Base-by-base conservation (phyloP, 2,329 filamentous ascomycete species). In the Colletotrichum abscissum region DNA sequence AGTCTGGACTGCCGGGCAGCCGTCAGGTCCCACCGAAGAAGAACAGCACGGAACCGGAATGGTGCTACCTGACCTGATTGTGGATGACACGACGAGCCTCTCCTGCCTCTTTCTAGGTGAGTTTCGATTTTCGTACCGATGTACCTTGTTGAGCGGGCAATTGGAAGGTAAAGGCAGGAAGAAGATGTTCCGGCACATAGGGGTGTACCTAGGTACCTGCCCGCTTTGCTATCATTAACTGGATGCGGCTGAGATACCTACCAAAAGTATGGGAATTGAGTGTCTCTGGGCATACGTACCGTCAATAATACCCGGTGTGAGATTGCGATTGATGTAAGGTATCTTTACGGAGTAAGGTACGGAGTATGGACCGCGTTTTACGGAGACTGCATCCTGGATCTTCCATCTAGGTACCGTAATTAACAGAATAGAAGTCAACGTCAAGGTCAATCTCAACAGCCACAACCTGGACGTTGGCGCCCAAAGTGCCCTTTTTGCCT, bases 11-110 rank as follows among this genome's bases (percentile, higher is more conserved):
- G 42, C 42, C 42, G 42, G 7, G 7, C 42, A 22, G n/a, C 63
- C 4, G 22, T 46, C 42, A 33, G 64, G 58, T 63, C 19, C 69
- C 35, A 69, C 65, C 52, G 16, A 59, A 57, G 30, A 58, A 63
- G 58, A 68, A 63, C 52, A 42, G 24, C 52, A 35, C 54, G 58
- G 38, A 42, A 42, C 14, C 16, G 38, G 38, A 42, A 42, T 16
- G 67, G 54, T 63, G 69, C 57, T 59, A 58, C 58, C 68, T 55
- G 28, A 59, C 58, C 63, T 46, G 28, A 46, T 30, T 2, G 62
- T 59, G 62, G 62, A 66, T 60, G 55, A 67, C 55, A 59, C 42
- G 35, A 68, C 52, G 56, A 38, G 52, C 42, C 24, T 49, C 42
- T 49, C 8, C 42, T 22, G 42, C 42, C 19, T 49, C 19, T 22